Evolutionary conservation across 2,329 filamentous ascomycete genomes (phyloP), one percentile per base, ranked within the genome.

Genomic region (Cytospora piceicola): DNA sequence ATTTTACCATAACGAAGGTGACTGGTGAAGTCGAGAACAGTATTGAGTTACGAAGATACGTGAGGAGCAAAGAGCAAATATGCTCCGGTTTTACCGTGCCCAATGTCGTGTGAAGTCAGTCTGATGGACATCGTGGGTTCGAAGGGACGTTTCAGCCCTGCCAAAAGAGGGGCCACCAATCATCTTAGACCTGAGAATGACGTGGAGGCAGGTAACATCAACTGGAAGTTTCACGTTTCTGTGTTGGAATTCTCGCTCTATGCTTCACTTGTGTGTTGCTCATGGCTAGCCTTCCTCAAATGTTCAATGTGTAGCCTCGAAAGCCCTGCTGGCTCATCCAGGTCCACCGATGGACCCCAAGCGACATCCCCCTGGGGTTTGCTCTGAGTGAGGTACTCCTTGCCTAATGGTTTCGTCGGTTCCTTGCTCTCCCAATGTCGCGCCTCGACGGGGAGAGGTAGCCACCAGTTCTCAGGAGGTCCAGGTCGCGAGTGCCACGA

Each of bases 401-500:
- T 68, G n/a, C 61, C 66, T 58, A 71, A n/a, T 53, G 73, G 69
- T 66, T 53, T 68, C 4, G 69, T 69, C 9, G 68, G 42, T 57
- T 70, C 69, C 15, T 32, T 60, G 1, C 71, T 70, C 61, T 75
- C 73, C 73, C 71, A 72, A 53, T 72, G 84, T 57, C 91, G 77
- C 11, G 86, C 84, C 67, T 90, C 86, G 0, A 75, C 69, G 0
- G 88, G 84, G 49, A 93, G 73, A 3, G 91, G 91, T 68, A 83
- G 83, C 85, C 89, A 90, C 90, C 91, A 94, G 9, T 77, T 81
- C 8, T 81, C 77, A 1, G 66, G 66, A 11, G 66, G 55, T 4
- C 83, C 85, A 4, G 77, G 79, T 56, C 90, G 78, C 3, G 82
- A 82, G 79, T 92, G 92, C 91, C 91, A 94, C 67, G 84, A 80